These are phyloP conservation scores for Rhodofomes roseus DNA, from an alignment of 1,284 basidiomycete genomes.

Conservation along the genomic window DNA sequence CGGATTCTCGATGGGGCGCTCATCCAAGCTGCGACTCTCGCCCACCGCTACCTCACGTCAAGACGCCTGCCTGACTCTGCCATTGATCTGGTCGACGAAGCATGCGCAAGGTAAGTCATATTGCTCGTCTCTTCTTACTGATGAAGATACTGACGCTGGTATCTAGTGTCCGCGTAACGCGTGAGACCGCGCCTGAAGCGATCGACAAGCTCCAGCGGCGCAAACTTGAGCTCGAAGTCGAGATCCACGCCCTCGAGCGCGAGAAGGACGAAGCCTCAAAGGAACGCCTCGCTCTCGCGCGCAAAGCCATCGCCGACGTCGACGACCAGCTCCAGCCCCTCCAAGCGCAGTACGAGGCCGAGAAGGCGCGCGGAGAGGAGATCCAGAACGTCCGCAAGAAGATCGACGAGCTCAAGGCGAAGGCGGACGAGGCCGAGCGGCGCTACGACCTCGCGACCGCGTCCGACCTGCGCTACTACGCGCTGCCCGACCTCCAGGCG, in stretches of 20 bases:
- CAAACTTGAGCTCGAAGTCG: constrained; percentile 92
- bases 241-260: constrained; percentile 92
- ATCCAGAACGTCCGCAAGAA: constrained; percentile 77
- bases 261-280: constrained; percentile 92
- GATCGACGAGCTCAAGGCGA: constrained; percentile 91
- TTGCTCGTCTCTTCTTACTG: not conserved
- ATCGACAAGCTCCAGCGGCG: constrained; percentile 93
- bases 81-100: constrained; percentile 93
- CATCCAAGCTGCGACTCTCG: constrained; percentile 88
- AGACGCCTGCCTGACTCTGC: constrained; percentile 86
- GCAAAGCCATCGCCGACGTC: constrained; percentile 81
- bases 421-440: constrained; percentile 93
- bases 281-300: constrained; percentile 77
- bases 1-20: constrained; percentile 89
- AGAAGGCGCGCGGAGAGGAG: constrained; percentile 86
- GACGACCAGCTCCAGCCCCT: constrained; percentile 91
- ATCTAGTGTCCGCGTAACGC: constrained; percentile 80
- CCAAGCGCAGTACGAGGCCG: constrained; percentile 85
- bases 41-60: constrained; percentile 91
- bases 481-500: constrained; percentile 87
- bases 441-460: constrained; percentile 82
- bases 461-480: constrained; percentile 91
- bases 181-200: constrained; percentile 92
- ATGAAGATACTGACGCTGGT: constrained; percentile 6
- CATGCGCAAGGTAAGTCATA: constrained; percentile 70